phyloP scores from a whole-genome alignment of 331 rosid species.

The Prunus yedoensis region DNA sequence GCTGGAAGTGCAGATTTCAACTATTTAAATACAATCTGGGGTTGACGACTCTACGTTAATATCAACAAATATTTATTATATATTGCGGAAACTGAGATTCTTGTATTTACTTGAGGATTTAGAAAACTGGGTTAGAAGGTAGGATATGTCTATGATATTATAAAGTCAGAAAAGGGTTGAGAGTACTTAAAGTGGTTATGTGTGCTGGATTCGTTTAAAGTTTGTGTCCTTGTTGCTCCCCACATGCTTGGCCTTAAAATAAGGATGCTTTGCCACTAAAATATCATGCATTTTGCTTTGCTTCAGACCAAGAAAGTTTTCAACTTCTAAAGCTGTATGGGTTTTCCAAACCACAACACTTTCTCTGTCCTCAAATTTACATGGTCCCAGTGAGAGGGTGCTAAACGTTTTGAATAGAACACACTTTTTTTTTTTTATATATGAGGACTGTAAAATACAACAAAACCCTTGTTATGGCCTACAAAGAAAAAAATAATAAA shows the following conservation, averaged over 20 bases:
- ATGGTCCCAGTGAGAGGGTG: no score
- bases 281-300: constrained; percentile 19
- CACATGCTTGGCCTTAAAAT: constrained; percentile 46
- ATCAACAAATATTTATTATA: constrained; percentile 1
- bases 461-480: constrained; percentile 42
- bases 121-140: constrained; percentile 16
- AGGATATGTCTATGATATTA: constrained; percentile 3
- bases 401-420: no score
- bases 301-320: constrained; percentile 7
- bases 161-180: constrained; percentile 15
- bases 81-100: constrained; percentile 21
- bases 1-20: constrained; percentile 7
- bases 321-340: not conserved
- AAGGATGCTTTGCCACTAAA: constrained; percentile 26
- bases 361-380: no score
- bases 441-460: constrained; percentile 33
- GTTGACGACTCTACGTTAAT: constrained; percentile 6
- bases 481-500: constrained; percentile 27
- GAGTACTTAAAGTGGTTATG: constrained; percentile 22
- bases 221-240: constrained; percentile 27
- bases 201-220: constrained; percentile 23
- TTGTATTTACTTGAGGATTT: constrained; percentile 16
- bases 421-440: not conserved
- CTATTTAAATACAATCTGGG: constrained; percentile 12
- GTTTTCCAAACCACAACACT: no score